Conservation (phyloP, 345 rosid genomes). For the Lepidium sativum region DNA sequence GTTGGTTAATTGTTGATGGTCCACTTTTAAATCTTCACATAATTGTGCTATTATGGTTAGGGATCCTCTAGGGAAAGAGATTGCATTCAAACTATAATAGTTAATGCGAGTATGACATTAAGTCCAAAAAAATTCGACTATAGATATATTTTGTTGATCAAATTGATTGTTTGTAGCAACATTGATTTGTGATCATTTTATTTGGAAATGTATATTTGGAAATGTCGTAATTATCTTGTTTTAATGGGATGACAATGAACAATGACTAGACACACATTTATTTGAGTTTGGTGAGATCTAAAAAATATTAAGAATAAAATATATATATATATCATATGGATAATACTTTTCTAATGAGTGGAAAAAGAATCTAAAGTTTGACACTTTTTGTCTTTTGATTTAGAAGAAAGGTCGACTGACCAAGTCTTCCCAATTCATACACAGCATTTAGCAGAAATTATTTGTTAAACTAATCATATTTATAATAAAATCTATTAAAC, state of each 20-base stretch:
- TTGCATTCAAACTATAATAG: too few relatives aligned
- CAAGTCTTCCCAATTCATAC: conserved; percentile 13
- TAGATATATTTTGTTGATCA: too few relatives aligned
- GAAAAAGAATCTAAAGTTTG: background rate
- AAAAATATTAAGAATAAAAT: background rate
- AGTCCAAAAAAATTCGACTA: too few relatives aligned
- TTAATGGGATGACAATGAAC: background rate
- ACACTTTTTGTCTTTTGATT: conserved; percentile 14
- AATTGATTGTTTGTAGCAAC: too few relatives aligned
- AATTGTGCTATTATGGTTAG: too few relatives aligned
- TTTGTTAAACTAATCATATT: background rate
- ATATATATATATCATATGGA: background rate
- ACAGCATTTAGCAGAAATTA: background rate
- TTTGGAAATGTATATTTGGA: background rate
- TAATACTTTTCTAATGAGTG: background rate
- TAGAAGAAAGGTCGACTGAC: conserved; percentile 15
- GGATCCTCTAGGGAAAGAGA: too few relatives aligned
- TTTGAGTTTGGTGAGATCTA: background rate
- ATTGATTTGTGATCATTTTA: too few relatives aligned
- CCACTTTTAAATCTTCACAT: too few relatives aligned
- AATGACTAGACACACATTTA: background rate
- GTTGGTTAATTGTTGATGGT: too few relatives aligned
- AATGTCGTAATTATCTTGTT: background rate
- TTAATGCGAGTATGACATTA: too few relatives aligned
- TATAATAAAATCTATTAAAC: background rate